Evolutionary conservation across 164 flowering plant species (phyloP).

Genomic region (Akebia trifoliata): DNA sequence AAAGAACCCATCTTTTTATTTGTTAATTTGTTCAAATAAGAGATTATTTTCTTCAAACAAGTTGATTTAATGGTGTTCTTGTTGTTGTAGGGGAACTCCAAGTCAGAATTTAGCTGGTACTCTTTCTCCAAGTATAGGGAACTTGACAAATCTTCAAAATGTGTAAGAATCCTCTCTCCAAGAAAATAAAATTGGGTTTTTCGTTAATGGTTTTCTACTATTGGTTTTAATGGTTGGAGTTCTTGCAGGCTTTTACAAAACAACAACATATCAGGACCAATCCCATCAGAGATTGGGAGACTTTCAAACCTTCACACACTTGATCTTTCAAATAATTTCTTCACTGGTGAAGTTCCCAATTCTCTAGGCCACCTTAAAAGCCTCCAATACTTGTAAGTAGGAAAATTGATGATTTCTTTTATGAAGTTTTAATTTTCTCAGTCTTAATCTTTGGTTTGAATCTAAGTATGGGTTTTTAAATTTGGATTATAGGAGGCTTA

Average conservation of each 20-base stretch:
- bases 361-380: constrained; percentile 46
- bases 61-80: constrained; percentile 5
- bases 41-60: constrained; percentile 7
- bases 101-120: constrained; percentile 82
- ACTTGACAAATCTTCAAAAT: constrained; percentile 81
- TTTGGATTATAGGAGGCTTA: constrained; percentile 68
- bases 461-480: constrained; percentile 18
- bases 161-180: constrained; percentile 45
- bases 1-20: neutral
- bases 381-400: constrained; percentile 75
- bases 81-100: constrained; percentile 66
- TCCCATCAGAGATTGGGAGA: constrained; percentile 71
- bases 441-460: constrained; percentile 1
- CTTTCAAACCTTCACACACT: constrained; percentile 66
- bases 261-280: constrained; percentile 71
- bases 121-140: constrained; percentile 76
- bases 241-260: constrained; percentile 72
- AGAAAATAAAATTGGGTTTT: neutral
- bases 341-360: constrained; percentile 60
- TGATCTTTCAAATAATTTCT: constrained; percentile 74
- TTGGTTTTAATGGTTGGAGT: constrained; percentile 2
- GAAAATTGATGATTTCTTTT: neutral
- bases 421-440: neutral
- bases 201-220: neutral
- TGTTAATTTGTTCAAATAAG: neutral